Evolutionary conservation across 176 grass and related monocot genomes (phyloP).

Genomic region (Hsuehochloa calcarea): DNA sequence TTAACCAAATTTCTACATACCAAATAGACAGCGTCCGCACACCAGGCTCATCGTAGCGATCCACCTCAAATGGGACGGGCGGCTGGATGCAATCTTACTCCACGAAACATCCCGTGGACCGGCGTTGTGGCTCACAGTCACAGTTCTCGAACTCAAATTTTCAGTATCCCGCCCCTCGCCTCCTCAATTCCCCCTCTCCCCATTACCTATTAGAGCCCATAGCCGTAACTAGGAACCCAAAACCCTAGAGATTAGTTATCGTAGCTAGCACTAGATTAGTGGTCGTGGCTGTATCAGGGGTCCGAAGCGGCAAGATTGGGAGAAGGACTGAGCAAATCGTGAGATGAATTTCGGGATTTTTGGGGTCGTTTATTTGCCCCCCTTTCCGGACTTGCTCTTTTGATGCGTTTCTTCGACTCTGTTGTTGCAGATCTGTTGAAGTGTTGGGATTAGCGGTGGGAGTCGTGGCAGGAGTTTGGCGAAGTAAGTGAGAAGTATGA

Average conservation of each 20-base stretch:
- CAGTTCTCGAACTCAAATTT: neutral
- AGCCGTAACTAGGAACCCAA: too few relatives aligned
- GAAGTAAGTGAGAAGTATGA: neutral
- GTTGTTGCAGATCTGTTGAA: conserved; percentile 6
- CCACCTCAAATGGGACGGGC: neutral
- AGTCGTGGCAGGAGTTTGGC: neutral
- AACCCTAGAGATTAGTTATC: too few relatives aligned
- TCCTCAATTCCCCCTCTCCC: neutral
- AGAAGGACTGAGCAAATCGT: conserved; percentile 2
- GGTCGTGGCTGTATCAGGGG: neutral
- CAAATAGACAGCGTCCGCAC: neutral
- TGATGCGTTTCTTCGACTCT: neutral
- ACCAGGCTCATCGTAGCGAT: neutral
- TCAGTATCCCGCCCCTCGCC: conserved; percentile 30
- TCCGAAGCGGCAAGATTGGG: neutral
- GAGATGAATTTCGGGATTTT: conserved; percentile 10
- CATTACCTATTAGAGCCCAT: neutral
- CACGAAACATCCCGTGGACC: neutral
- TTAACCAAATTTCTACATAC: too few relatives aligned
- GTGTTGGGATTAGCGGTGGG: neutral
- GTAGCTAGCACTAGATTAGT: neutral
- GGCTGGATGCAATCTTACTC: neutral
- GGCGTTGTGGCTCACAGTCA: neutral
- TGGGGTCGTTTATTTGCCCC: neutral
- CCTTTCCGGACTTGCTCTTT: neutral